A percentile compares a stretch with the other conserved stretches of the same genome.
These are phyloP conservation scores for Phytomonas sp. DNA, from an alignment of 208 protist genomes.

Conservation along the genomic window DNA sequence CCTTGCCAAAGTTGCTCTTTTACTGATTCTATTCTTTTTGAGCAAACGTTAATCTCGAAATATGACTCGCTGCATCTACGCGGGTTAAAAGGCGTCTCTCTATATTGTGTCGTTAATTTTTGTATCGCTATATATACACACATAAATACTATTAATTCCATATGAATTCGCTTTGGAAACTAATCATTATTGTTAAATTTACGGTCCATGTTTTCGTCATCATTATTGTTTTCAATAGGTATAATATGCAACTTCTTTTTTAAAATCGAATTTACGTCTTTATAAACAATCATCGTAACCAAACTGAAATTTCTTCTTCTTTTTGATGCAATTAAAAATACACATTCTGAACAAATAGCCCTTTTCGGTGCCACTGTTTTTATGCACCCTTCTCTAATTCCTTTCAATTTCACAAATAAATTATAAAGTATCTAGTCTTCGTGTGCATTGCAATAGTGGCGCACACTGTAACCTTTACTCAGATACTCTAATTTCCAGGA, in stretches of 20 bases:
- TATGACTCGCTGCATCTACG: background rate
- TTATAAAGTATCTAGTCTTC: background rate
- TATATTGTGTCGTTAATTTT: background rate
- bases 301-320: background rate
- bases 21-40: background rate
- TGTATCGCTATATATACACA: background rate
- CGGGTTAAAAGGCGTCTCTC: background rate
- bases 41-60: background rate
- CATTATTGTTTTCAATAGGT: background rate
- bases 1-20: background rate
- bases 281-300: background rate
- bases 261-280: background rate
- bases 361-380: background rate
- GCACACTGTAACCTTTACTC: background rate
- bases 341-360: background rate
- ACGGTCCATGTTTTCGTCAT: background rate
- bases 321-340: background rate
- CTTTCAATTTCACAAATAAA: background rate
- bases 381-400: background rate
- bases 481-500: background rate
- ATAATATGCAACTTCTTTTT: background rate
- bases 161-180: background rate
- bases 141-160: background rate
- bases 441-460: background rate
- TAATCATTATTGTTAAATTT: background rate